phyloP scores from a whole-genome alignment of 78 protist species.

The Chrysochromulina tobinii region DNA sequence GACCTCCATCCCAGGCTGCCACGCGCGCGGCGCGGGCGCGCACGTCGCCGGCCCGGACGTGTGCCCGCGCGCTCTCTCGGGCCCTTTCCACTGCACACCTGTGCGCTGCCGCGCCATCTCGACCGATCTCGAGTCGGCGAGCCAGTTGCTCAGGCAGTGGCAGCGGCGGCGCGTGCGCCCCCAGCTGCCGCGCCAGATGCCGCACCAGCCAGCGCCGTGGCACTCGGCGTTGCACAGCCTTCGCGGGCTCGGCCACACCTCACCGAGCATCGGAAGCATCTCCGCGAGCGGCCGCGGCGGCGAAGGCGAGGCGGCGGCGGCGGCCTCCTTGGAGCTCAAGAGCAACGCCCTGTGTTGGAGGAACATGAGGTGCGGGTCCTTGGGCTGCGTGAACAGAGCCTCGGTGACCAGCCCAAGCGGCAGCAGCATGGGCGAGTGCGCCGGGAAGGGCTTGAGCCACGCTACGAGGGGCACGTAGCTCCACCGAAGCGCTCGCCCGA shows the following conservation, averaged over 20 bases:
- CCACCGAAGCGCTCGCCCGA: no score
- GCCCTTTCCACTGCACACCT: no score
- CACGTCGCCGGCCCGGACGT: no score
- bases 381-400: neutral
- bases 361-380: neutral
- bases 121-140: neutral
- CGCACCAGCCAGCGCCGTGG: neutral
- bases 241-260: neutral
- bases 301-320: neutral
- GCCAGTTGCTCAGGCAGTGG: neutral
- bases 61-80: no score
- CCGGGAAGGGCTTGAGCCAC: neutral
- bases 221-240: neutral
- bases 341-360: no score
- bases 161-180: neutral
- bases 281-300: neutral
- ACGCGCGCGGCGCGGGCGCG: neutral
- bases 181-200: neutral
- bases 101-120: no score
- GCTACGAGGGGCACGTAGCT: neutral
- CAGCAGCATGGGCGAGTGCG: neutral
- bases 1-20: neutral
- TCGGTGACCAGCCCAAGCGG: neutral
- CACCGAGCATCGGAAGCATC: no score
- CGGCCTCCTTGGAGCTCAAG: neutral